Base-by-base conservation (phyloP, 345 rosid species). In the Gossypioides kirkii region DNA sequence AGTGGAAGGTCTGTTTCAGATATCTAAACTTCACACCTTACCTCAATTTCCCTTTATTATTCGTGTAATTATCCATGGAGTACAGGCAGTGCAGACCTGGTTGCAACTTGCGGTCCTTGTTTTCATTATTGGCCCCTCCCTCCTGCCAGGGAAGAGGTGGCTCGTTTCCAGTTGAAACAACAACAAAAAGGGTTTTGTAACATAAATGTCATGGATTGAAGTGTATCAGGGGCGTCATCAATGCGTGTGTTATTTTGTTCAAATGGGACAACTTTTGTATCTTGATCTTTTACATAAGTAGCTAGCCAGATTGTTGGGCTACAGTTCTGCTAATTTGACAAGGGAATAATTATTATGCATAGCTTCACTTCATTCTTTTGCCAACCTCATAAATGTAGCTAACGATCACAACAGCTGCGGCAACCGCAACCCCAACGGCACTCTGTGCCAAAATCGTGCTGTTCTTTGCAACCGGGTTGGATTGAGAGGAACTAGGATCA, bases 331-430 rank as follows among this genome's bases (percentile, higher is more conserved):
- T 49, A 3, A 41, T 20, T 17, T 32, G 47, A 26, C 41, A 69
- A n/a, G 7, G 26, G 13, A 22, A 22, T 20, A 20, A 20, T 20
- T 46, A 32, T 32, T 4, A 32, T 32, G 38, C 38, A 32, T 32
- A 32, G 38, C 38, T 32, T 74, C 80, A 89, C 86, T 89, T 89
- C 87, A 80, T 81, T 81, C 73, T 84, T 81, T 84, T 90, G 76
- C 91, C 87, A 45, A 88, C 80, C 84, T 94, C 97, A 36, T 92
- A 92, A 7, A 88, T 61, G 89, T 92, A 94, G 87, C 98, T 77
- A 6, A 88, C 71, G 78, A 88, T 82, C 83, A 90, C 91, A 69
- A 90, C 98, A 6, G 94, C 94, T 45, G 90, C 98, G 68, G 97
- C 81, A 69, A 92, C 90, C 0, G 77, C 91, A n/a, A 90, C 89